Base-by-base conservation (phyloP, 805 yeast species). In the Ogataea methanolica region DNA sequence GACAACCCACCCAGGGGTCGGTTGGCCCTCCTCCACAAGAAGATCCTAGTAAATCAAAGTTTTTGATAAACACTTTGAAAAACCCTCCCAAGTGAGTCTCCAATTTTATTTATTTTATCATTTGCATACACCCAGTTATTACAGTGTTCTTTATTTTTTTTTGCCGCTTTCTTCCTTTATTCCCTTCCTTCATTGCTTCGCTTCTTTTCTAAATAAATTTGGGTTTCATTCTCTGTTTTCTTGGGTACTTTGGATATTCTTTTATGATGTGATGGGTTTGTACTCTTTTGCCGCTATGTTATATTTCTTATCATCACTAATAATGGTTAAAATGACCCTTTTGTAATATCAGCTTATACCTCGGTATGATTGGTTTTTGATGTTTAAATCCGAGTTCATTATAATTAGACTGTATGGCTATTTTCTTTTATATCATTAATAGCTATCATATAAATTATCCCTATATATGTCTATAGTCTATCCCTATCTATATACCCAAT, bases 51-150 rank as follows among this genome's bases (percentile, higher is more conserved):
- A 51, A 48, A 36, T 37, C 57, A 36, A 58, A 48, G 39, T 59
- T 59, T 43, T 45, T 58, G 44, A 56, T 58, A 21, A 48, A 50
- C 34, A 55, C 63, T 5, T 58, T 60, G n/a, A 51, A 49, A 37
- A 54, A 56, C 35, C 63, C 63, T 6, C 62, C 63, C 14, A 50
- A 50, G 38, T 54, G 45, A 51, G 5, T 23, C n/a, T 39, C 19
- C 29, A 14, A 8, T n/a, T 22, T 37, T 19, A 9, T 19, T 22
- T 15, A 37, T 37, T 37, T 21, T 37, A 17, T 17, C 15, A 19
- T 37, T 37, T n/a, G 21, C 21, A 19, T 11, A n/a, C 11, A 5
- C 9, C 23, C 15, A 6, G 17, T 4, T 19, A 36, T 19, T 21
- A 15, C 19, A 4, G 21, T 37, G 26, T 29, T 7, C n/a, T 22